A percentile compares a stretch with the other conserved stretches of the same genome.
These are phyloP conservation scores for Senna siamea DNA, from an alignment of 306 rosid species.

Conservation along the genomic window DNA sequence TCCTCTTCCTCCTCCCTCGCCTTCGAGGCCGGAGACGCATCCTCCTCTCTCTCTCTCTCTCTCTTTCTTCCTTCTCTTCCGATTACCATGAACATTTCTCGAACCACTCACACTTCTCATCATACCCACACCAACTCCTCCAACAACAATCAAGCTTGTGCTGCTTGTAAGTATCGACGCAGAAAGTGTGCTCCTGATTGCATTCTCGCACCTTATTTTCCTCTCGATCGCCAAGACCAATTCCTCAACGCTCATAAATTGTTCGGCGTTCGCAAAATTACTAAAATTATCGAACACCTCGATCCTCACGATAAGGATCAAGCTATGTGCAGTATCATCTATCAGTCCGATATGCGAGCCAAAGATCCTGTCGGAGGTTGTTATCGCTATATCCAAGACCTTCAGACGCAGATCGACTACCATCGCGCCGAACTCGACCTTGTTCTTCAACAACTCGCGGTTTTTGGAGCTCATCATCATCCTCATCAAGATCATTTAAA, in stretches of 20 bases:
- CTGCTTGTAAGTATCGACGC: conserved; percentile 84
- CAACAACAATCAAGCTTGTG: conserved; percentile 84
- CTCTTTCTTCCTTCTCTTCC: too few relatives aligned
- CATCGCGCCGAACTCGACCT: conserved; percentile 50
- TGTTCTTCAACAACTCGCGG: conserved; percentile 60
- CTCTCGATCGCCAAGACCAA: conserved; percentile 66
- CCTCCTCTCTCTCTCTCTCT: too few relatives aligned
- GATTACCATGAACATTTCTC: too few relatives aligned
- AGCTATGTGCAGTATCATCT: conserved; percentile 62
- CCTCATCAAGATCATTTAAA: neutral
- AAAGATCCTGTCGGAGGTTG: conserved; percentile 81
- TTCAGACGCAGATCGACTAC: conserved; percentile 47
- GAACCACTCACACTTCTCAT: too few relatives aligned
- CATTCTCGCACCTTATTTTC: conserved; percentile 81
- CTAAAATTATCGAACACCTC: conserved; percentile 51
- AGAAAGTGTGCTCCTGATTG: conserved; percentile 76
- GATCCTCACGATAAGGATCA: conserved; percentile 31
- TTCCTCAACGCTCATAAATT: conserved; percentile 73
- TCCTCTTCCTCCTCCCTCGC: neutral
- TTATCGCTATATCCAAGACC: conserved; percentile 32
- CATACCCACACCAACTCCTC: too few relatives aligned
- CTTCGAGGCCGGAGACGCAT: too few relatives aligned
- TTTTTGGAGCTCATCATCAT: conserved; percentile 43
- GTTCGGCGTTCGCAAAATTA: conserved; percentile 80
- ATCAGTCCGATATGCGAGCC: conserved; percentile 72